Base-by-base conservation (phyloP, 164 flowering plant genomes). In the Vitis riparia region DNA sequence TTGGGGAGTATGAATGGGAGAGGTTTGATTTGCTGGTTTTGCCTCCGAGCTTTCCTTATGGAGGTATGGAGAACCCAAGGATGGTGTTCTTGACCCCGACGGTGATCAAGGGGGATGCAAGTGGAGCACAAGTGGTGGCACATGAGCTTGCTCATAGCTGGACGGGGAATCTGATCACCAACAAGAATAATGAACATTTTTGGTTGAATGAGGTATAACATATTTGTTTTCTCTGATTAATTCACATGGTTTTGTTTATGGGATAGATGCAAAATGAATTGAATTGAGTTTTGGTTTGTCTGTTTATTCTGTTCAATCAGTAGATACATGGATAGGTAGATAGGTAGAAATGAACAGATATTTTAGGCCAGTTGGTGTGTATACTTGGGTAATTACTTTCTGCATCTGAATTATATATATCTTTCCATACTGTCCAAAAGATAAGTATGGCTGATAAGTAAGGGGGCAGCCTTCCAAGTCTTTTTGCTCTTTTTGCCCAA, bases 81-180 rank as follows among this genome's bases (percentile, higher is more conserved):
- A 89, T 95, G 94, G 89, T 84, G 67, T 95, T 95, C 75, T 76
- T 95, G 85, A 95, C 99, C 5, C 99, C 99, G 0, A 93, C 98
- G 0, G 96, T 95, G 75, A 90, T 95, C 27, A 93, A 84, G 69
- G 97, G 99, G 44, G 97, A 95, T 70, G 91, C 88, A 0, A 90
- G 79, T 16, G 98, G 99, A 0, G 97, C 93, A 0, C 99, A 90
- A 77, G 91, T 95, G 11, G 99, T 93, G 71, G 99, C 99, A 0
- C 99, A 95, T 69, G 98, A 95, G 82, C 94, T 95, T 58, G 99
- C 98, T 3, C 99, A 93, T 82, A 93, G 98, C 80, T 95, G 99
- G 97, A 95, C 99, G 37, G 98, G 99, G 68, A 95, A 95, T 75
- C 77, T 95, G 87, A 90, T 95, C 30, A 91, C 99, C 12, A 95